Percentiles rank a stretch among this genome's conserved stretches.
Evolutionary conservation across 129 eudicot species (phyloP).

Genomic region (Flaveria sonorensis): DNA sequence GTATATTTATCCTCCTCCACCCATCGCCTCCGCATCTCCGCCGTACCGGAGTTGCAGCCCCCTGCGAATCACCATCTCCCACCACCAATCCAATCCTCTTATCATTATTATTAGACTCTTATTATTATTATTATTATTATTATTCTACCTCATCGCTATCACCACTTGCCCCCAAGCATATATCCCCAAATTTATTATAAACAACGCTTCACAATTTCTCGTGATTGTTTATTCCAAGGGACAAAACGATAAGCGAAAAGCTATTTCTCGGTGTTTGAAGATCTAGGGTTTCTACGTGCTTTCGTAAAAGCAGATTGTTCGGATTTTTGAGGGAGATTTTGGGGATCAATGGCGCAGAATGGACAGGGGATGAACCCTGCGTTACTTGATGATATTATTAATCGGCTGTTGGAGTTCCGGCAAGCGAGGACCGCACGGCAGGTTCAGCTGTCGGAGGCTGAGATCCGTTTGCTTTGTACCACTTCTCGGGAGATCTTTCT

Average conservation of each 20-base stretch:
- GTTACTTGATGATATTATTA: conserved; percentile 65
- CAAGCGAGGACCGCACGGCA: conserved; percentile 63
- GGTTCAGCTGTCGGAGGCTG: conserved; percentile 75
- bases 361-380: conserved; percentile 60
- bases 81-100: conserved; percentile 1
- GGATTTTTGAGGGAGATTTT: too few species aligned
- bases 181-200: not conserved
- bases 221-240: conserved; percentile 12
- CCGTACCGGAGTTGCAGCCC: conserved; percentile 51
- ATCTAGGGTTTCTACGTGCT: conserved; percentile 35
- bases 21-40: conserved; percentile 42
- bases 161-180: conserved; percentile 25
- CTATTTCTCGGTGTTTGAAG: conserved; percentile 10
- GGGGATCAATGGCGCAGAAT: conserved; percentile 46
- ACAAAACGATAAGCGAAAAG: conserved; percentile 3
- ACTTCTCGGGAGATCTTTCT: conserved; percentile 62
- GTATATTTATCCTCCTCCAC: conserved; percentile 8
- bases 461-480: conserved; percentile 65
- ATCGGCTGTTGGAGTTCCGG: conserved; percentile 64
- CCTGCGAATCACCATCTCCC: not conserved
- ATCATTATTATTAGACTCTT: not conserved
- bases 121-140: too few species aligned
- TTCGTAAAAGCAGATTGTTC: not conserved
- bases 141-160: conserved; percentile 23
- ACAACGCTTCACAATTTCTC: not conserved